These are phyloP conservation scores for Spiraea crenata DNA, from an alignment of 331 rosid species.

Conservation along the genomic window DNA sequence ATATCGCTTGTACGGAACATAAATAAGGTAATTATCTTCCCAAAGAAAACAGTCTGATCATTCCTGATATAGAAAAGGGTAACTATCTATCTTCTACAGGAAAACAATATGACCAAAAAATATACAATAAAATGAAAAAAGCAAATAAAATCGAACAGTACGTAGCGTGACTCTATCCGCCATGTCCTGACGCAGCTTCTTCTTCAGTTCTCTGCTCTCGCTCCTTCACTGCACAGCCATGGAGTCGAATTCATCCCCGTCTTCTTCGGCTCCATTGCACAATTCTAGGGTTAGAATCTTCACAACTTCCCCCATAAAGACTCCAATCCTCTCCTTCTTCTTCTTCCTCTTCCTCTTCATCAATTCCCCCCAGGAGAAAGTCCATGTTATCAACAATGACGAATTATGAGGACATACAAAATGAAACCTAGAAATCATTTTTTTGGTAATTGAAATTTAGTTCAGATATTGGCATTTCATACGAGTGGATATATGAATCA, in stretches of 20 bases:
- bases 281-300: conserved; percentile 10
- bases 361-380: conserved; percentile 43
- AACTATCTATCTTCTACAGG: too few relatives aligned
- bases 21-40: too few relatives aligned
- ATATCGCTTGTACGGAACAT: too few relatives aligned
- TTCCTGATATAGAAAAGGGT: too few relatives aligned
- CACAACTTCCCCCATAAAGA: conserved; percentile 3
- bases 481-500: too few relatives aligned
- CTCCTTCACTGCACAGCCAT: conserved; percentile 22
- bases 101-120: too few relatives aligned
- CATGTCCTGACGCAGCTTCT: not conserved
- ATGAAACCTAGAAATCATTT: conserved; percentile 6
- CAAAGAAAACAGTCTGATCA: too few relatives aligned
- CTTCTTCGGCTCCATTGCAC: conserved; percentile 23
- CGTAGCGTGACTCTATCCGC: too few relatives aligned
- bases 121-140: too few relatives aligned
- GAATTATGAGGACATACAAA: conserved; percentile 46
- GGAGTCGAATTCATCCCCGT: conserved; percentile 28
- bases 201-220: not conserved
- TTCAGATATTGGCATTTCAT: too few relatives aligned
- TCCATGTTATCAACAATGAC: conserved; percentile 65
- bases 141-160: too few relatives aligned
- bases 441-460: not conserved
- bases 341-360: conserved; percentile 15
- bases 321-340: not conserved